Conservation (phyloP, 768 basidiomycete genomes). For the Hypholoma sublateritium region DNA sequence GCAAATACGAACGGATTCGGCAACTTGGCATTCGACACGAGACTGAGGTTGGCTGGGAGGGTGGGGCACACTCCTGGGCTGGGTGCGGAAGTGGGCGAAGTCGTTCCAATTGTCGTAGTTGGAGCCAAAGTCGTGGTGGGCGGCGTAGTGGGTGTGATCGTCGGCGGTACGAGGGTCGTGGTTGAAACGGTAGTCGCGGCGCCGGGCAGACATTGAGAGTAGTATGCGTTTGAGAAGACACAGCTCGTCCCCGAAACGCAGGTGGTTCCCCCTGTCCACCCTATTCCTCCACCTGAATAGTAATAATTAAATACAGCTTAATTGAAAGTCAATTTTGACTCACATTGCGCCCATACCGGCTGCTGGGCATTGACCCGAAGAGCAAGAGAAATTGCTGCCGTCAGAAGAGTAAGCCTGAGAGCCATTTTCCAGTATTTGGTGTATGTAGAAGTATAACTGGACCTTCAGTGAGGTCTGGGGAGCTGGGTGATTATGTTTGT, state of each 20-base stretch:
- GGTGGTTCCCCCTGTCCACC: conserved; percentile 34
- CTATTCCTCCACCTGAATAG: conserved; percentile 32
- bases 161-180: conserved; percentile 8
- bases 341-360: conserved; percentile 30
- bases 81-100: conserved; percentile 18
- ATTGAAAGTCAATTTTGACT: not conserved
- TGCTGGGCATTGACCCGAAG: conserved; percentile 25
- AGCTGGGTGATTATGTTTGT: not conserved
- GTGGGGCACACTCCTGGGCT: conserved; percentile 24
- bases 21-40: conserved; percentile 39
- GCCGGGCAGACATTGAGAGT: conserved; percentile 35
- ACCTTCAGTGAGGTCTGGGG: not conserved
- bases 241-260: conserved; percentile 35
- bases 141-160: conserved; percentile 7
- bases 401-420: not conserved
- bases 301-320: not conserved
- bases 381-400: not conserved
- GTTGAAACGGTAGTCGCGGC: conserved; percentile 12
- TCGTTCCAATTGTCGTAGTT: conserved; percentile 17
- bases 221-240: conserved; percentile 29
- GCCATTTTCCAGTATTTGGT: not conserved
- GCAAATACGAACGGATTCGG: conserved; percentile 57
- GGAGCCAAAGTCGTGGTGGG: conserved; percentile 8
- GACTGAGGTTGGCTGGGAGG: conserved; percentile 29
- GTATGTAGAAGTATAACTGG: not conserved